Evolutionary conservation across 768 basidiomycete species (phyloP).

Genomic region (Naematelia aurantialba): DNA sequence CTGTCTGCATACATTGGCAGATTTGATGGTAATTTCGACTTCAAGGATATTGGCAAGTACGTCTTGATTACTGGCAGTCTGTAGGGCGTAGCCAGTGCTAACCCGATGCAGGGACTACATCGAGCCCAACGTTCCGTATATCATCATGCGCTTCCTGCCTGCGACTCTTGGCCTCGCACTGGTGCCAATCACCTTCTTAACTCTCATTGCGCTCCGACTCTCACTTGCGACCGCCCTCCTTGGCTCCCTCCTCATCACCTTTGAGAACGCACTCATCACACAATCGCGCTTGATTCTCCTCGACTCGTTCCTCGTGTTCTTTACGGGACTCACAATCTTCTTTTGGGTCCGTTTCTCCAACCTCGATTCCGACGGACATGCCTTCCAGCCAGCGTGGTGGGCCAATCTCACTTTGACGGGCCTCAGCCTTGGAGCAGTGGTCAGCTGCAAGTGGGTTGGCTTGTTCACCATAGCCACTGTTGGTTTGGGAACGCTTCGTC

Average conservation of each 20-base stretch:
- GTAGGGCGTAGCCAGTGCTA: neutral
- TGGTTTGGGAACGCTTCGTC: conserved; percentile 74
- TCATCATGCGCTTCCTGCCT: conserved; percentile 95
- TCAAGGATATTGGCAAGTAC: conserved; percentile 96
- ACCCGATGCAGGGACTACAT: conserved; percentile 60
- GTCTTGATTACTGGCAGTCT: neutral
- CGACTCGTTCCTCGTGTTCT: conserved; percentile 97
- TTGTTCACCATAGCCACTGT: conserved; percentile 95
- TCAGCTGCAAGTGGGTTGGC: conserved; percentile 97
- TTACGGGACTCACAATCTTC: conserved; percentile 84
- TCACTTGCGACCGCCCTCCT: conserved; percentile 87
- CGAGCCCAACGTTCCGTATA: conserved; percentile 76
- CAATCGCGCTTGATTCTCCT: conserved; percentile 96
- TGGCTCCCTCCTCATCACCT: conserved; percentile 83
- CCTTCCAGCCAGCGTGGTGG: conserved; percentile 90
- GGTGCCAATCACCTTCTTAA: conserved; percentile 85
- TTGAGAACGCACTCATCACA: conserved; percentile 93
- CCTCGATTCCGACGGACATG: conserved; percentile 62
- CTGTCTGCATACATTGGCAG: conserved; percentile 81
- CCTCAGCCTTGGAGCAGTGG: conserved; percentile 82
- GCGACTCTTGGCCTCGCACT: conserved; percentile 83
- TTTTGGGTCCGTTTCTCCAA: conserved; percentile 87
- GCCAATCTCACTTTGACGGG: conserved; percentile 82
- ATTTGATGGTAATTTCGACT: conserved; percentile 90
- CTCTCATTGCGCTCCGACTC: conserved; percentile 86